Percentiles rank a stretch among this genome's conserved stretches.
phyloP scores from a whole-genome alignment of 495 filamentous ascomycete genomes.

The Elaphomyces granulatus region DNA sequence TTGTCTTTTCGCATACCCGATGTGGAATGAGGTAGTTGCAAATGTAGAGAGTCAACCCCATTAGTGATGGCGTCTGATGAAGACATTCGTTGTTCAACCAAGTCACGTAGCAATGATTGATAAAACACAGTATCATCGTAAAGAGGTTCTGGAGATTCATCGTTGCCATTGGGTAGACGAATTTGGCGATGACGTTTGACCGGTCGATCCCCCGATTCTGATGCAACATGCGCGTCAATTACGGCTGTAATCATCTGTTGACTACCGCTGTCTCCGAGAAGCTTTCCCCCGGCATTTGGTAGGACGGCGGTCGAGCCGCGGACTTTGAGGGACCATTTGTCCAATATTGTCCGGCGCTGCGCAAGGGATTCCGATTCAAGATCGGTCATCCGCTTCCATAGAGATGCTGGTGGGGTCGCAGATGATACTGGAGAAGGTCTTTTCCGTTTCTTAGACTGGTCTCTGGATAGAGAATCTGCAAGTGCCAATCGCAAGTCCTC shows the following conservation, averaged over 20 bases:
- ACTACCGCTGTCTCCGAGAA: slow-evolving; percentile 24
- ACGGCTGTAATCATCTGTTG: slow-evolving; percentile 54
- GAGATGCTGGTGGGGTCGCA: slow-evolving; percentile 33
- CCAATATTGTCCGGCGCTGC: slow-evolving; percentile 29
- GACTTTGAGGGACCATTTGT: slow-evolving; percentile 39
- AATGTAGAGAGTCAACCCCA: slow-evolving; percentile 27
- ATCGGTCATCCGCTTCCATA: slow-evolving; percentile 60
- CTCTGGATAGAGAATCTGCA: slow-evolving; percentile 31
- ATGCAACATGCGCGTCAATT: slow-evolving; percentile 57
- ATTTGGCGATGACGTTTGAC: slow-evolving; percentile 35
- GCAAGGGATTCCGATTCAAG: slow-evolving; percentile 40
- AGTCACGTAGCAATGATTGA: slow-evolving; percentile 75
- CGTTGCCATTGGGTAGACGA: background rate
- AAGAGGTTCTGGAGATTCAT: slow-evolving; percentile 27
- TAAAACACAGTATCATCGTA: slow-evolving; percentile 95
- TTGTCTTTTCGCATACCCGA: slow-evolving; percentile 70
- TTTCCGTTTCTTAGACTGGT: slow-evolving; percentile 45
- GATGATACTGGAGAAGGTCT: slow-evolving; percentile 33
- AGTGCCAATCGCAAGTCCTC: slow-evolving; percentile 54
- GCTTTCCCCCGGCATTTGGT: slow-evolving; percentile 28
- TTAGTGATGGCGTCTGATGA: slow-evolving; percentile 31
- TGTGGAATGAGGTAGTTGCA: slow-evolving; percentile 23
- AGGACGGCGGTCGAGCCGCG: slow-evolving; percentile 27
- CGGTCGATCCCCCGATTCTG: slow-evolving; percentile 50
- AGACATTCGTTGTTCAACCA: slow-evolving; percentile 69